phyloP scores from a whole-genome alignment of 352 stramenopile species.

The Pythium sp. region DNA sequence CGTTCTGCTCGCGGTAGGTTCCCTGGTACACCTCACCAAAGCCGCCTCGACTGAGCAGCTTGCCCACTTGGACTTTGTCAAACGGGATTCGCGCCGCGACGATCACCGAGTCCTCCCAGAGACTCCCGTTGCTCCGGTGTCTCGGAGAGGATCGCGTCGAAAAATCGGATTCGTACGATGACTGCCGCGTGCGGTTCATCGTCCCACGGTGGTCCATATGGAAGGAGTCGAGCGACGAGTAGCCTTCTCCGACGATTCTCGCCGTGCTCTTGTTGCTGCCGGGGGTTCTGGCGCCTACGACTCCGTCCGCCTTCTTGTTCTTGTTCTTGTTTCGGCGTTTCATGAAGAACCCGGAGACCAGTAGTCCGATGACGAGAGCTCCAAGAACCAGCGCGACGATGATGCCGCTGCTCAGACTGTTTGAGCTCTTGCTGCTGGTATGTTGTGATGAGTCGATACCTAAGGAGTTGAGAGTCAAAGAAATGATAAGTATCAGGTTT shows the following conservation, averaged over 20 bases:
- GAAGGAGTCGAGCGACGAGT: constrained; percentile 11
- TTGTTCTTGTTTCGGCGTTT: constrained; percentile 6
- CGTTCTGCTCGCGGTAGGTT: constrained; percentile 28
- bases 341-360: constrained; percentile 14
- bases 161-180: constrained; percentile 7
- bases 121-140: constrained; percentile 9
- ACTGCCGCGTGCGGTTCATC: constrained; percentile 13
- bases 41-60: constrained; percentile 30
- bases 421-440: background rate
- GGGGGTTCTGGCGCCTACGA: background rate
- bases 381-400: constrained; percentile 12
- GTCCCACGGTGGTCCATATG: background rate
- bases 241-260: background rate
- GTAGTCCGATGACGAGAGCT: constrained; percentile 10
- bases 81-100: constrained; percentile 36
- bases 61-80: constrained; percentile 32
- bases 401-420: constrained; percentile 5
- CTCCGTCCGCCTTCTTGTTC: background rate
- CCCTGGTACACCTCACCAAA: constrained; percentile 40
- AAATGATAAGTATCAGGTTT: background rate
- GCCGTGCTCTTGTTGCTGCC: constrained; percentile 1
- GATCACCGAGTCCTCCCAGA: constrained; percentile 38
- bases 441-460: background rate
- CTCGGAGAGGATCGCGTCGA: background rate
- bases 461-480: background rate